Evolutionary conservation across 176 grass and related monocot genomes (phyloP), one percentile per base, ranked within the genome.

Genomic region (bread wheat (Triticum aestivum)): DNA sequence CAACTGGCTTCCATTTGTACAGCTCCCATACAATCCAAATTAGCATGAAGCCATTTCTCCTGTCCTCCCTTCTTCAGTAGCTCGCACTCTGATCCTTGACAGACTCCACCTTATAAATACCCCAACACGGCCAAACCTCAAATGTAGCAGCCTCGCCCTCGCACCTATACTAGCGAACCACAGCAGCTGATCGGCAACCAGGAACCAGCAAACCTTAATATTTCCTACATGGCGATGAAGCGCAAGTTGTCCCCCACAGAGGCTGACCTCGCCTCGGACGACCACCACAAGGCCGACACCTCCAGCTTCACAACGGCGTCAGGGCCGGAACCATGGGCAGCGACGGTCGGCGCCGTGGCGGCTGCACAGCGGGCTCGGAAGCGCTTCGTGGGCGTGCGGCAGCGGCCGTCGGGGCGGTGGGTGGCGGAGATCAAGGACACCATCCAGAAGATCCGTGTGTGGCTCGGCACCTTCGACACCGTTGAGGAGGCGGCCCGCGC

Each of bases 381-480:
- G 73, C 87, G 80, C 12, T 94, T 94, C 65, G 90, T 97, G 0
- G 94, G 94, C 24, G 94, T 97, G 6, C 73, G 94, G 79, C 90
- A 97, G 69, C 82, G 88, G 45, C 92, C 92, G 0, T 94, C 92
- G 0, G 92, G 90, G 7, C 66, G 92, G 79, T 97, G 94, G 94
- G 92, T 97, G 47, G 92, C 92, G 17, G 92, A 97, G 87, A 97
- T 97, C 77, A 97, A 94, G 88, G 94, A 94, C 75, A 97, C 92
- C 39, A 97, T 91, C 8, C 92, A 94, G 65, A 94, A 94, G 77
- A 97, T 97, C 69, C 67, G 90, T 54, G 86, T 95, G 62, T 99
- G 97, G 97, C 97, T 99, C 12, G 97, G 97, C 77, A 99, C 97
- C 30, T 99, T 94, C 80, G 75, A 96, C 87, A 96, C 97, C 27